Percentiles rank a stretch among this genome's conserved stretches.
phyloP scores from a whole-genome alignment of 2,329 filamentous ascomycete genomes.

The Cladosporium sp. region DNA sequence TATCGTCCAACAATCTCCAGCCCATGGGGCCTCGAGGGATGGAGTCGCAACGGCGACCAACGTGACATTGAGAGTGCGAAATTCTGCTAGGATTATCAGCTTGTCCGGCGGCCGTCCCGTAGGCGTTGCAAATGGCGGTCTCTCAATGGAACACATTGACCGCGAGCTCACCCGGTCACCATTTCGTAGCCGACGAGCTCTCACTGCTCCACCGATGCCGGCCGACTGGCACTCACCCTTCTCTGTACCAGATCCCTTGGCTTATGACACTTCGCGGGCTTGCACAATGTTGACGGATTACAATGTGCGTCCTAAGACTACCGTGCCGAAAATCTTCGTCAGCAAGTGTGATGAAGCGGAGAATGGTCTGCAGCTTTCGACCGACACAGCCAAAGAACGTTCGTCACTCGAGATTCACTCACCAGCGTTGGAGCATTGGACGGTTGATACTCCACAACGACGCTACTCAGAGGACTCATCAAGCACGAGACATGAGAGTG shows the following conservation, averaged over 20 bases:
- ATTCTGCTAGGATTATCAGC: neutral
- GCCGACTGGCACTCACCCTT: constrained; percentile 2
- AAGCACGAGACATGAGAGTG: neutral
- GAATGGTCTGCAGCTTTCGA: too few relatives aligned
- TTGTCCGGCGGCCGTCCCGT: neutral
- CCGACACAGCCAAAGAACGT: neutral
- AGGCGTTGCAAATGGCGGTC: neutral
- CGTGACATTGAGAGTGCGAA: neutral
- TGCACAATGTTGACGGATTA: neutral
- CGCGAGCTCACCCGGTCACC: neutral
- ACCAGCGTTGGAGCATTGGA: neutral
- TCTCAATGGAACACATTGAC: neutral
- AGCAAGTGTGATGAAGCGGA: neutral
- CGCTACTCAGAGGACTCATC: neutral
- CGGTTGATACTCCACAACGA: neutral
- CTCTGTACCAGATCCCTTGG: neutral
- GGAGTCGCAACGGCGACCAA: neutral
- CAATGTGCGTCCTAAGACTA: neutral
- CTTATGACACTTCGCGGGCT: neutral
- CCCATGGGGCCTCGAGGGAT: neutral
- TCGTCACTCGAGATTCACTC: too few relatives aligned
- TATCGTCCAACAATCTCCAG: neutral
- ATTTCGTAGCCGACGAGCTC: neutral
- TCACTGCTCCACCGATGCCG: neutral
- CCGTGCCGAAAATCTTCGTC: neutral